A percentile compares a stretch with the other conserved stretches of the same genome.
Evolutionary conservation across 1,284 basidiomycete species (phyloP).

Genomic region (Irpex rosettiformis): DNA sequence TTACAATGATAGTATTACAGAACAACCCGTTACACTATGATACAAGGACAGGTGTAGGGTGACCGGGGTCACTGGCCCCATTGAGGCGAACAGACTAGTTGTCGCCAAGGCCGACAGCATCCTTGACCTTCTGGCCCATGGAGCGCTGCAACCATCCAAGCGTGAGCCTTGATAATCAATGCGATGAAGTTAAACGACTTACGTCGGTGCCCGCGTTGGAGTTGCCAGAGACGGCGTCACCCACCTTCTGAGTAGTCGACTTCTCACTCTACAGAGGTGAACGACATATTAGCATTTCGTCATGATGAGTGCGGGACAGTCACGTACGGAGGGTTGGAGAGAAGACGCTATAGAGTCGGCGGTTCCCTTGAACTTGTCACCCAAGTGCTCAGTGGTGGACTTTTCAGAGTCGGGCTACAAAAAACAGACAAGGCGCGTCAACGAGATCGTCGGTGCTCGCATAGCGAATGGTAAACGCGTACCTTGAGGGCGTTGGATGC

Average conservation of each 20-base stretch:
- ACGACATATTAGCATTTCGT: background rate
- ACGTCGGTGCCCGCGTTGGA: conserved; percentile 27
- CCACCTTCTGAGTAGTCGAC: conserved; percentile 46
- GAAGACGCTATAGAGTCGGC: conserved; percentile 31
- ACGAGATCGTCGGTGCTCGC: too few species aligned
- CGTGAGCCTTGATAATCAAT: background rate
- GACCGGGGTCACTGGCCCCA: too few species aligned
- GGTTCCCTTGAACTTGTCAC: conserved; percentile 33
- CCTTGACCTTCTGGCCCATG: conserved; percentile 27
- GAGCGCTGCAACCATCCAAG: conserved; percentile 20
- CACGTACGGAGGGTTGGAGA: conserved; percentile 33
- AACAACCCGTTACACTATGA: background rate
- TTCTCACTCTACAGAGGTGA: conserved; percentile 38
- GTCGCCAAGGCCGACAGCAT: conserved; percentile 26
- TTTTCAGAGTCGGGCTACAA: conserved; percentile 33
- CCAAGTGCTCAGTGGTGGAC: conserved; percentile 32
- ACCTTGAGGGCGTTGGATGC: conserved; percentile 34
- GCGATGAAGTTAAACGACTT: conserved; percentile 1
- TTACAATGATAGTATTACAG: background rate
- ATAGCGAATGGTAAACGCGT: background rate
- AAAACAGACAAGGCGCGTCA: background rate
- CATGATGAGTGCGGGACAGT: background rate
- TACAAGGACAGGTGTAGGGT: background rate
- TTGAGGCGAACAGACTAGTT: conserved; percentile 1
- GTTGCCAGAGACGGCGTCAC: conserved; percentile 50